Conservation (phyloP, 441 rosid genomes). For the Euphorbia schlechtendalii region DNA sequence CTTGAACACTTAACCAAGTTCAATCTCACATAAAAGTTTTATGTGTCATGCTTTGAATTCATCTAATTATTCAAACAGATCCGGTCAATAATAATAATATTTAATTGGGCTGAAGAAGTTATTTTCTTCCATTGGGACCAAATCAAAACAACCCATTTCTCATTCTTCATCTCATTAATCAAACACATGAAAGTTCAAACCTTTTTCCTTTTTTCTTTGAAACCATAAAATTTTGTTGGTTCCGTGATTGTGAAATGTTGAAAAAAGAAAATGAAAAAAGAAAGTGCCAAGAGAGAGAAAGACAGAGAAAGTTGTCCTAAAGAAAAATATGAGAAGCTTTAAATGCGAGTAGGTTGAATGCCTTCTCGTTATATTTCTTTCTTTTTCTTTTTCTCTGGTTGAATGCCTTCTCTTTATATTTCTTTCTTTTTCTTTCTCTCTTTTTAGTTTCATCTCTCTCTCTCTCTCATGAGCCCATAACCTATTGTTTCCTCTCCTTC, state of each 20-base stretch:
- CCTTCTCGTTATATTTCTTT: too few species aligned
- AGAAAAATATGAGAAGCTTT: constrained; percentile 33
- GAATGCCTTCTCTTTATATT: neutral
- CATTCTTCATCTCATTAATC: neutral
- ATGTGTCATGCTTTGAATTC: too few species aligned
- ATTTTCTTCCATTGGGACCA: neutral
- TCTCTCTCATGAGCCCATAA: constrained; percentile 25
- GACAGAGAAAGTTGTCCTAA: constrained; percentile 16
- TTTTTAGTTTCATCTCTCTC: neutral
- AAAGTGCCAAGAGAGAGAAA: constrained; percentile 22
- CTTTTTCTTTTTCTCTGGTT: too few species aligned
- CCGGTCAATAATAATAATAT: too few species aligned
- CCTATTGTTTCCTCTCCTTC: neutral
- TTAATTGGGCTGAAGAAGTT: too few species aligned
- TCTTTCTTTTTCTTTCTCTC: constrained; percentile 16
- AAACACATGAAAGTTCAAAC: neutral
- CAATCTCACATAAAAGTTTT: too few species aligned
- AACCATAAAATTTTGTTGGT: neutral
- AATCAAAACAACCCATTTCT: neutral
- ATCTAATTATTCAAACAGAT: too few species aligned
- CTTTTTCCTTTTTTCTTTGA: neutral
- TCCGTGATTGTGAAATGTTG: neutral
- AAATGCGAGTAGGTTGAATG: constrained; percentile 55
- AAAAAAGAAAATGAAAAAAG: neutral
- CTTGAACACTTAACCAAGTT: too few species aligned